A percentile compares a stretch with the other conserved stretches of the same genome.
Evolutionary conservation across 192 early-diverging fungal genomes (phyloP).

Genomic region (Coemansia sp.): DNA sequence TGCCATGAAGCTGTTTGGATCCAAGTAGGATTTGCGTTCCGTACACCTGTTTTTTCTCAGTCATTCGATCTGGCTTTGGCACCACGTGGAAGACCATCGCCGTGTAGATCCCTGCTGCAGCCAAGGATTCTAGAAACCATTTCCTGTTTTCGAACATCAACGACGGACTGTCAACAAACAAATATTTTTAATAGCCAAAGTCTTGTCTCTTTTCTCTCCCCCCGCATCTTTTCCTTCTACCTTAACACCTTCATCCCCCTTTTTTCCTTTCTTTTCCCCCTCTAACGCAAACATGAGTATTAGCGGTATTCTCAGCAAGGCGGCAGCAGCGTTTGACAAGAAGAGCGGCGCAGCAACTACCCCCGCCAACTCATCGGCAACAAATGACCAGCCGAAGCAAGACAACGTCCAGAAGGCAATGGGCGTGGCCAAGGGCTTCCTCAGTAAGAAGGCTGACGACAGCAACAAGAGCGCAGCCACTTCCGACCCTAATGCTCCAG

Average conservation of each 20-base stretch:
- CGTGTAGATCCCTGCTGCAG: neutral
- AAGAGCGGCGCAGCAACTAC: too few species aligned
- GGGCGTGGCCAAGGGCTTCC: neutral
- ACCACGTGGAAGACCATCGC: neutral
- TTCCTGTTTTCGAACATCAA: neutral
- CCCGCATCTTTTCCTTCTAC: neutral
- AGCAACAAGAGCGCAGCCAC: neutral
- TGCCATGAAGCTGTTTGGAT: constrained; percentile 40
- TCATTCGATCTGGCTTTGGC: too few species aligned
- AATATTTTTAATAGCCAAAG: neutral
- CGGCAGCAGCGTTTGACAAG: constrained; percentile 15
- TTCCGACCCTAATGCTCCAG: too few species aligned
- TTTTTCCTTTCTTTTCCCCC: neutral
- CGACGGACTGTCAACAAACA: neutral
- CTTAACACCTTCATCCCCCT: neutral
- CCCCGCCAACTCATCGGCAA: too few species aligned
- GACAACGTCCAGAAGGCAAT: too few species aligned
- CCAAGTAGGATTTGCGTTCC: too few species aligned
- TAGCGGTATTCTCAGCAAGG: constrained; percentile 17
- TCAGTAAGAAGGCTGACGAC: neutral
- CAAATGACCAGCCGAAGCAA: too few species aligned
- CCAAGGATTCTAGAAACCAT: neutral
- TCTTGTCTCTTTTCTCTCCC: neutral
- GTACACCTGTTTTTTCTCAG: too few species aligned
- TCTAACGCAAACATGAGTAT: constrained; percentile 22